A percentile compares a stretch with the other conserved stretches of the same genome.
Evolutionary conservation across 192 early-diverging fungal species (phyloP).

Genomic region (Chytriomyces sp.): DNA sequence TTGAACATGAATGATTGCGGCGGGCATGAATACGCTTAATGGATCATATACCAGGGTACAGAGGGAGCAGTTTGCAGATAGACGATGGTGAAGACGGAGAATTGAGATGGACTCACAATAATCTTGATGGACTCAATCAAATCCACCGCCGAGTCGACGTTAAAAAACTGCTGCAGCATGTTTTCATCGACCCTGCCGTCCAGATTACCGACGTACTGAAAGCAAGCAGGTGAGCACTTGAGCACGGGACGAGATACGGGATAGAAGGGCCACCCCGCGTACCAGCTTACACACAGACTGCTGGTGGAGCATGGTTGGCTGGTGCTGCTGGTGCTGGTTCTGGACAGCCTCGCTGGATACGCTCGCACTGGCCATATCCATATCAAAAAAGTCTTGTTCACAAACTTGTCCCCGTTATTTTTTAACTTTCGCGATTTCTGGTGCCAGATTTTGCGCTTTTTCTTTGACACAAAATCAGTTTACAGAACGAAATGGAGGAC

Average conservation of each 20-base stretch:
- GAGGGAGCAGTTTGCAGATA: no score
- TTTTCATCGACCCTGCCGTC: conserved; percentile 80
- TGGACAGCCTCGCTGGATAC: neutral
- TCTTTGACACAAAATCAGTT: neutral
- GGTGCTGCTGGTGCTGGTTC: neutral
- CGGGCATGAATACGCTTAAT: no score
- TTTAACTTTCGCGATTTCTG: no score
- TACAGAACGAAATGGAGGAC: conserved; percentile 38
- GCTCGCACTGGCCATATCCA: neutral
- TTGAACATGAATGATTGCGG: no score
- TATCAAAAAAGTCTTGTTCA: neutral
- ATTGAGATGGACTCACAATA: conserved; percentile 46
- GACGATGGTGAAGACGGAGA: no score
- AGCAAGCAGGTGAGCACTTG: neutral
- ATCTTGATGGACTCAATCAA: conserved; percentile 78
- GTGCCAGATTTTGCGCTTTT: conserved; percentile 8
- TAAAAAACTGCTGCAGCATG: conserved; percentile 77
- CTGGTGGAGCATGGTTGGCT: conserved; percentile 7
- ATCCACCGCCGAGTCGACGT: conserved; percentile 54
- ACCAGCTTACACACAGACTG: conserved; percentile 30
- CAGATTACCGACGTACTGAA: conserved; percentile 81
- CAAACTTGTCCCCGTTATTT: no score
- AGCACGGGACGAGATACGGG: neutral
- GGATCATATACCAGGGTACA: no score
- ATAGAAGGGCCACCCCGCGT: neutral